These are phyloP conservation scores for Tolypocladium nubicola DNA, from an alignment of 2,329 filamentous ascomycete species.

Conservation along the genomic window DNA sequence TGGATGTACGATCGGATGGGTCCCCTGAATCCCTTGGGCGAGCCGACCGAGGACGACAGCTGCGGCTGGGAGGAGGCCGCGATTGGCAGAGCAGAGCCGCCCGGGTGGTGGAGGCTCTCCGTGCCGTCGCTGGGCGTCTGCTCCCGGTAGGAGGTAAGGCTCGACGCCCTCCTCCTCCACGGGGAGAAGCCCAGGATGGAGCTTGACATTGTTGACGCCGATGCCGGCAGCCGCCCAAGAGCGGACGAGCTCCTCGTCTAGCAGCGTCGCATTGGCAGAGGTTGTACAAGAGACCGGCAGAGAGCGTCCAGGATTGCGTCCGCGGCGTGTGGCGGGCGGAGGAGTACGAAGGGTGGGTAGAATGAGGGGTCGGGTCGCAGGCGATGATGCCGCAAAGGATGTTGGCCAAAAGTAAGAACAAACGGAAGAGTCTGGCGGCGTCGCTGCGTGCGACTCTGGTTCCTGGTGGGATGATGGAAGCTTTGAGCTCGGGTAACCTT, in stretches of 20 bases:
- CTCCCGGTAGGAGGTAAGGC: constrained; percentile 21
- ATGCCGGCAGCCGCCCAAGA: constrained; percentile 1
- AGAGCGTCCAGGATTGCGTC: not conserved
- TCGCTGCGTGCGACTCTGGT: not conserved
- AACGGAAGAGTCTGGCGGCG: not conserved
- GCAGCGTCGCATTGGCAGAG: not conserved
- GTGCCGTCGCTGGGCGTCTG: constrained; percentile 11
- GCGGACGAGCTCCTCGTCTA: constrained; percentile 1
- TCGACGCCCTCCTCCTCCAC: constrained; percentile 33
- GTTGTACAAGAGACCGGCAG: not conserved
- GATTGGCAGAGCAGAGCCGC: constrained; percentile 9
- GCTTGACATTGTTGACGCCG: constrained; percentile 31
- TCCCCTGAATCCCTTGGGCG: constrained; percentile 39
- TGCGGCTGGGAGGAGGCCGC: constrained; percentile 9
- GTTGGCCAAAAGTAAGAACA: not conserved
- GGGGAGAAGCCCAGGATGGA: constrained; percentile 35
- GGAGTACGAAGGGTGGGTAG: not conserved
- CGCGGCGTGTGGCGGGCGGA: not conserved
- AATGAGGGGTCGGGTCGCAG: not conserved
- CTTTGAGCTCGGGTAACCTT: not conserved
- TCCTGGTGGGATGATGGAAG: not conserved
- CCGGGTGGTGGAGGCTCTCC: constrained; percentile 13
- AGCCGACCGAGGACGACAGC: constrained; percentile 29
- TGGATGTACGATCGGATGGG: constrained; percentile 65
- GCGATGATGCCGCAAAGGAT: not conserved